These are phyloP conservation scores for Phytophthora quininea DNA, from an alignment of 352 stramenopile genomes.

Conservation along the genomic window DNA sequence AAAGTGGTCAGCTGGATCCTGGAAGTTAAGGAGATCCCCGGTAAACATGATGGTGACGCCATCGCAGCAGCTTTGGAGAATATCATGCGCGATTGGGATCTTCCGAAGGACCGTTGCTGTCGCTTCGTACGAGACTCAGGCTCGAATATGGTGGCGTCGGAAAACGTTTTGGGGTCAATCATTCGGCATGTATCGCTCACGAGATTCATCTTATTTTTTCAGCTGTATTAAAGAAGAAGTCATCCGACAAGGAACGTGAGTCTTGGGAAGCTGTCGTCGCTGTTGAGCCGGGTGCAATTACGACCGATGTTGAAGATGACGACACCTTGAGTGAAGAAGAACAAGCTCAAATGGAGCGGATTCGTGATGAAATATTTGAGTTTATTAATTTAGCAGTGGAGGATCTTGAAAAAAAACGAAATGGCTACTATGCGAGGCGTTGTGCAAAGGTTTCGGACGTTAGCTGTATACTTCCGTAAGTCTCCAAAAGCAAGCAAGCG, in stretches of 20 bases:
- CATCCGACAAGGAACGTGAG: not conserved
- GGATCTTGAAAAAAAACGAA: not conserved
- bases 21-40: slow-evolving; percentile 11
- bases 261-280: not conserved
- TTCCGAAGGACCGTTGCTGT: slow-evolving; percentile 2
- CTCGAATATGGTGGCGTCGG: slow-evolving; percentile 16
- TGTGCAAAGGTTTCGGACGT: slow-evolving; percentile 16
- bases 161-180: slow-evolving; percentile 2
- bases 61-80: slow-evolving; percentile 11
- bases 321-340: slow-evolving; percentile 6
- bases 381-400: not conserved
- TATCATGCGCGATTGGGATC: slow-evolving; percentile 7
- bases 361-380: slow-evolving; percentile 1
- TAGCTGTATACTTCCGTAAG: slow-evolving; percentile 21
- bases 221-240: slow-evolving; percentile 5
- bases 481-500: slow-evolving; percentile 23
- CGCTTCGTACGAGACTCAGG: slow-evolving; percentile 12
- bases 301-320: slow-evolving; percentile 12
- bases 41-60: slow-evolving; percentile 6
- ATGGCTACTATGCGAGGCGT: slow-evolving; percentile 12
- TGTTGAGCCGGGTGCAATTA: not conserved
- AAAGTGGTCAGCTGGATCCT: slow-evolving; percentile 5
- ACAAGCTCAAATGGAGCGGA: not conserved
- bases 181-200: slow-evolving; percentile 18
- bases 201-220: slow-evolving; percentile 13